These are phyloP conservation scores for Tetrahymena malaccensis DNA, from an alignment of 73 alveolate genomes.

Conservation along the genomic window DNA sequence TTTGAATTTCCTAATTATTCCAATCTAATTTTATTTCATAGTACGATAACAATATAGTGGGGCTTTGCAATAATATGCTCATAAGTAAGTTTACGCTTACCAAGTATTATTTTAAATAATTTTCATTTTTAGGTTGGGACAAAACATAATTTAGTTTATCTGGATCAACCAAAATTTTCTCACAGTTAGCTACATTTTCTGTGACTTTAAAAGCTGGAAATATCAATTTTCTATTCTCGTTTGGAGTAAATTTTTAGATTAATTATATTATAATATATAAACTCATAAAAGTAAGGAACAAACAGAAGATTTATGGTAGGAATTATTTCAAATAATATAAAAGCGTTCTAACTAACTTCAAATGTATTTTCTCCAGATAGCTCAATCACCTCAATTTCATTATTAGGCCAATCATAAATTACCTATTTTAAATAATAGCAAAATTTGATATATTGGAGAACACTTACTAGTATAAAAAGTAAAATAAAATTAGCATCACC, in stretches of 20 bases:
- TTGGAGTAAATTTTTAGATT: not conserved
- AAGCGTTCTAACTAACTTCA: not conserved
- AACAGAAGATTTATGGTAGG: not conserved
- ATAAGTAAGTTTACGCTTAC: not conserved
- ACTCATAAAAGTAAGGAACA: not conserved
- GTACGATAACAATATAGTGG: not conserved
- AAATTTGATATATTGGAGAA: not conserved
- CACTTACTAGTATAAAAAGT: not conserved
- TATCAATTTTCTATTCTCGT: not conserved
- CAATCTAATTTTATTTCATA: not conserved
- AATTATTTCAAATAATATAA: not conserved
- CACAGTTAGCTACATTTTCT: not conserved
- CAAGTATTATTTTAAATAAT: not conserved
- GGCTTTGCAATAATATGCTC: not conserved
- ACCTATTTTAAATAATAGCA: not conserved
- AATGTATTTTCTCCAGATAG: not conserved
- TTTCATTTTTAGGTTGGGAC: not conserved
- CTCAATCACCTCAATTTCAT: not conserved
- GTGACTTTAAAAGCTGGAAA: not conserved
- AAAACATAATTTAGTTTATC: not conserved
- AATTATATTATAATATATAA: too few species aligned
- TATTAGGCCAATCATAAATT: too few species aligned
- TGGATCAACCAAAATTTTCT: not conserved
- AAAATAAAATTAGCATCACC: not conserved
- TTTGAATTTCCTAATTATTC: not conserved